Percentiles rank a stretch among this genome's conserved stretches.
phyloP scores from a whole-genome alignment of 2,329 filamentous ascomycete species.

The Fusarium metavorans region DNA sequence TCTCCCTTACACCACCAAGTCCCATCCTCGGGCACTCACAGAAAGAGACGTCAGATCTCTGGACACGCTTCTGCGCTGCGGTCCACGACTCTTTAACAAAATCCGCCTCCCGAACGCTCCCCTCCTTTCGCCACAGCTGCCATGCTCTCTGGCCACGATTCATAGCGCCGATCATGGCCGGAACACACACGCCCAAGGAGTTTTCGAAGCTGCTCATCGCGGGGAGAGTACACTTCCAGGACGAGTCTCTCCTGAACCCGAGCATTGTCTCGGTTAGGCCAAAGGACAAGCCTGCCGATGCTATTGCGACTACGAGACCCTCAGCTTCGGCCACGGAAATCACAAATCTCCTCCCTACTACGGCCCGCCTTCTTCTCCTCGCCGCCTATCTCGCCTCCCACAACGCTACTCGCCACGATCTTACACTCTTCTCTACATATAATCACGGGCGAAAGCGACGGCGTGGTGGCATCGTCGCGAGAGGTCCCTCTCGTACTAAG shows the following conservation, averaged over 20 bases:
- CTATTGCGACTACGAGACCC: slow-evolving; percentile 13
- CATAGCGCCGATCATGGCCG: slow-evolving; percentile 79
- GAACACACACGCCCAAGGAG: slow-evolving; percentile 80
- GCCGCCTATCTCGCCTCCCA: slow-evolving; percentile 86
- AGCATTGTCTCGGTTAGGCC: slow-evolving; percentile 62
- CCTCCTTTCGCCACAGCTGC: slow-evolving; percentile 77
- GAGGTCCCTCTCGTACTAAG: slow-evolving; percentile 56
- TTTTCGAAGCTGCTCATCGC: slow-evolving; percentile 86
- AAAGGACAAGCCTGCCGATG: slow-evolving; percentile 6
- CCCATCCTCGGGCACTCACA: slow-evolving; percentile 62
- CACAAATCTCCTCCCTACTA: slow-evolving; percentile 73
- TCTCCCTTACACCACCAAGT: slow-evolving; percentile 66
- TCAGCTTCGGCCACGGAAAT: slow-evolving; percentile 57
- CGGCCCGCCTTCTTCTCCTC: slow-evolving; percentile 78
- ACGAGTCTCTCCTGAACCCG: slow-evolving; percentile 77
- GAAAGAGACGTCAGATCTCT: slow-evolving; percentile 74
- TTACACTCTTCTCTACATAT: slow-evolving; percentile 80
- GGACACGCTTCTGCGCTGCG: slow-evolving; percentile 83
- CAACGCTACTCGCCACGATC: slow-evolving; percentile 80
- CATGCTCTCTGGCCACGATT: slow-evolving; percentile 87
- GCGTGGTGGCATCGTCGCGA: slow-evolving; percentile 58
- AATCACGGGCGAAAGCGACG: slow-evolving; percentile 65
- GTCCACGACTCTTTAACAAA: slow-evolving; percentile 89
- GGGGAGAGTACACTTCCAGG: slow-evolving; percentile 76
- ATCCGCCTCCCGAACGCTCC: slow-evolving; percentile 82